These are phyloP conservation scores for Triticum turgidum DNA, from an alignment of 176 grass and related monocot genomes.

Conservation along the genomic window DNA sequence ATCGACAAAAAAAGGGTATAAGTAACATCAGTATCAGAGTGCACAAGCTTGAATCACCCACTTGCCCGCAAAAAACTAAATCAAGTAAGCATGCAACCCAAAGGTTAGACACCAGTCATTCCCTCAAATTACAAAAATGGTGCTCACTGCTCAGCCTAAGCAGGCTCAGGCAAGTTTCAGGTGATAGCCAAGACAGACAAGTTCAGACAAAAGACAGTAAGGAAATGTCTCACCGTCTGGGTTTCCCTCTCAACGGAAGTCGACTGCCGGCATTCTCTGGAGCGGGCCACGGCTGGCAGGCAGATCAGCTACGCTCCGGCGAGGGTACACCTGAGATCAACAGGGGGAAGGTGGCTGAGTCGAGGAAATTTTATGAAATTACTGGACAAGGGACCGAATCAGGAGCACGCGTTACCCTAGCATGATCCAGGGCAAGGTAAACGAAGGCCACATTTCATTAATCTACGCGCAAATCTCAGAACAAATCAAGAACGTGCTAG, in stretches of 20 bases:
- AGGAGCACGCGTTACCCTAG: conserved; percentile 14
- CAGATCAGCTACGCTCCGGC: background rate
- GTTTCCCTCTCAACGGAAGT: background rate
- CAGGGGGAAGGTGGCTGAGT: background rate
- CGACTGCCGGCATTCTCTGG: background rate
- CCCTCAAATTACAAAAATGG: background rate
- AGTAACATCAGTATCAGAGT: background rate
- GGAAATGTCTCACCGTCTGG: background rate
- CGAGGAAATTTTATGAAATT: background rate
- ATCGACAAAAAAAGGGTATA: background rate
- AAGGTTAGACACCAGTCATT: background rate
- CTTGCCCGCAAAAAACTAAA: background rate
- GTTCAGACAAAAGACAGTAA: background rate
- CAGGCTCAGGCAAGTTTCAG: background rate
- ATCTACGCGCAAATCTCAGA: background rate
- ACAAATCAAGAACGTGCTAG: conserved; percentile 15
- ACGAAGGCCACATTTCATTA: background rate
- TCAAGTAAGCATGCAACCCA: background rate
- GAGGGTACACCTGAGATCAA: background rate
- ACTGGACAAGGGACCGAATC: background rate
- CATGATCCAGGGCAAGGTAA: background rate
- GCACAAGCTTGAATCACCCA: background rate
- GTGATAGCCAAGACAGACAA: background rate
- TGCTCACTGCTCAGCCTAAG: background rate
- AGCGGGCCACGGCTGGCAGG: background rate